These are phyloP conservation scores for Hypomontagnella monticulosa DNA, from an alignment of 495 filamentous ascomycete genomes.

Conservation along the genomic window DNA sequence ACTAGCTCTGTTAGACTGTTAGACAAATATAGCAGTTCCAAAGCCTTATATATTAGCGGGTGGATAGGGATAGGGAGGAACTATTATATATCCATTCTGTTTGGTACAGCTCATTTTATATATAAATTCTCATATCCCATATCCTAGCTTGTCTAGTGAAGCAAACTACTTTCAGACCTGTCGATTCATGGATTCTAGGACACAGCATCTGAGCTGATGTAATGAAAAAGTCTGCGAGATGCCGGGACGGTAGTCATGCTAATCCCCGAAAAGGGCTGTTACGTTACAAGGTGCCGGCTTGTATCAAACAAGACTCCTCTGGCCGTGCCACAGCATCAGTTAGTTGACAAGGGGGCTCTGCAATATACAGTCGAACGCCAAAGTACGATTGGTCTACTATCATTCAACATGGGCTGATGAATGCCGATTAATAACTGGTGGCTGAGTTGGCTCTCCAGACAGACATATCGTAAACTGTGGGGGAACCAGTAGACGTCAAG, in stretches of 20 bases:
- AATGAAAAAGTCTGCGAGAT: constrained; percentile 37
- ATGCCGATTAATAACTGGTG: constrained; percentile 27
- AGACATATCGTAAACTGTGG: constrained; percentile 14
- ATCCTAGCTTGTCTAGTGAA: constrained; percentile 1
- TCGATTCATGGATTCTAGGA: not conserved
- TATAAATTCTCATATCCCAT: not conserved
- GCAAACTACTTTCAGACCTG: constrained; percentile 8
- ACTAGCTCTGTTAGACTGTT: constrained; percentile 34
- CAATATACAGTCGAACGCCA: not conserved
- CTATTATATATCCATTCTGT: constrained; percentile 11
- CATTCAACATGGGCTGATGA: constrained; percentile 27
- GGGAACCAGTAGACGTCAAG: constrained; percentile 19
- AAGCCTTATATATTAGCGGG: constrained; percentile 13
- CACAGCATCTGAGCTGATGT: constrained; percentile 18
- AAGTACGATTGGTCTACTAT: constrained; percentile 27
- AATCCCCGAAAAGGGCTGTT: constrained; percentile 20
- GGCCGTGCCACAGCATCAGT: constrained; percentile 38
- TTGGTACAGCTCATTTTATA: constrained; percentile 1
- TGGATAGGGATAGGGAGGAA: not conserved
- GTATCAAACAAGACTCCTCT: constrained; percentile 22
- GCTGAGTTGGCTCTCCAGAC: constrained; percentile 30
- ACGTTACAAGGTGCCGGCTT: constrained; percentile 36
- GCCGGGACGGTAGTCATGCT: constrained; percentile 27
- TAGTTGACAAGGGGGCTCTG: constrained; percentile 21
- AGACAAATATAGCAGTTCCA: constrained; percentile 27